phyloP scores from a whole-genome alignment of 345 rosid species.

The Cardamine resedifolia region DNA sequence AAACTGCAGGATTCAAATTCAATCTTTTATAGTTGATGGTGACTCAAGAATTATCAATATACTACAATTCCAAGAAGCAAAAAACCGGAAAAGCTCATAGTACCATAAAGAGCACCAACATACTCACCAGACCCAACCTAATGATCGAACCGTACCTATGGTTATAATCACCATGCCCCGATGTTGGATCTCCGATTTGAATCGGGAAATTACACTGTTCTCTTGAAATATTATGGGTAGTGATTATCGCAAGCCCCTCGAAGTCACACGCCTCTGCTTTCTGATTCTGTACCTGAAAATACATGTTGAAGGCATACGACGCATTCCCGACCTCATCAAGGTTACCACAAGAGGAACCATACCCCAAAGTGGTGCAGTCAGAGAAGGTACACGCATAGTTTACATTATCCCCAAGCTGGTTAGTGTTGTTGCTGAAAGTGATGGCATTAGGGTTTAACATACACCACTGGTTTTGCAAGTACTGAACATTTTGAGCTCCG shows the following conservation, averaged over 20 bases:
- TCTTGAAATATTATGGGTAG: conserved; percentile 57
- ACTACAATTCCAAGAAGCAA: neutral
- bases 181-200: conserved; percentile 47
- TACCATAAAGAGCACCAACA: conserved; percentile 16
- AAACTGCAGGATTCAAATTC: neutral
- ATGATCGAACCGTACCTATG: neutral
- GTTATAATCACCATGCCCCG: conserved; percentile 24
- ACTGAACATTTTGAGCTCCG: conserved; percentile 60
- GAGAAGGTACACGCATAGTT: conserved; percentile 64
- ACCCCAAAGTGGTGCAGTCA: conserved; percentile 67
- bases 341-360: conserved; percentile 62
- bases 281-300: conserved; percentile 67
- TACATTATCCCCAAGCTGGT: conserved; percentile 59
- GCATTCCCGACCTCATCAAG: conserved; percentile 64
- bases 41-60: conserved; percentile 16
- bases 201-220: conserved; percentile 64
- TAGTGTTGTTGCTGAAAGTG: conserved; percentile 50
- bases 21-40: neutral
- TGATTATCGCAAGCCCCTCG: conserved; percentile 53
- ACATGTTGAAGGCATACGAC: conserved; percentile 72
- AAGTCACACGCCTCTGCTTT: conserved; percentile 62
- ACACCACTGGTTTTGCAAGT: conserved; percentile 74
- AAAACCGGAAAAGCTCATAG: conserved; percentile 12
- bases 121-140: neutral
- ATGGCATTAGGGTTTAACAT: conserved; percentile 60